Conservation (phyloP, 1,284 basidiomycete species). For the Fistulinella staudtii region DNA sequence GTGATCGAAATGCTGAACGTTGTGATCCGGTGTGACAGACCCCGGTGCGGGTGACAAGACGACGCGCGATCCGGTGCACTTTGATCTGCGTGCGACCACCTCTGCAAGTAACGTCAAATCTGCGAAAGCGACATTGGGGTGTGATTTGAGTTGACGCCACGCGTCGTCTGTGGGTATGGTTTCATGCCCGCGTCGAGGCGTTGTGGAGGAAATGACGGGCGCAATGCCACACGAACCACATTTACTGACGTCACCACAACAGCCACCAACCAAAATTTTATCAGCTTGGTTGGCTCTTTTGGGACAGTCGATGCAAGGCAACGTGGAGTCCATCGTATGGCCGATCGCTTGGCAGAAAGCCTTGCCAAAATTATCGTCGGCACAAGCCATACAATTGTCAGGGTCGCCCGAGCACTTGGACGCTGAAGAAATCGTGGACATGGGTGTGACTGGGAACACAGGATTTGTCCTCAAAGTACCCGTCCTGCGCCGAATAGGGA, state of each 20-base stretch:
- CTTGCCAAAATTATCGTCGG: constrained; percentile 77
- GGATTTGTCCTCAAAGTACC: constrained; percentile 39
- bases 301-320: constrained; percentile 56
- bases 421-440: constrained; percentile 18
- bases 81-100: constrained; percentile 80
- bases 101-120: constrained; percentile 81
- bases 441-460: constrained; percentile 48
- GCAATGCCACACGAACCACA: constrained; percentile 34
- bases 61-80: constrained; percentile 71
- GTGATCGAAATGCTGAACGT: constrained; percentile 16
- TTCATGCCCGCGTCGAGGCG: constrained; percentile 33
- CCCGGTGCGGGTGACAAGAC: constrained; percentile 59
- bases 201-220: constrained; percentile 27
- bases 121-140: constrained; percentile 82
- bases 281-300: constrained; percentile 23
- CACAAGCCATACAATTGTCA: constrained; percentile 73
- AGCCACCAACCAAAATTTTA: constrained; percentile 27
- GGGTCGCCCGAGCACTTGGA: constrained; percentile 54
- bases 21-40: constrained; percentile 44
- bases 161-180: constrained; percentile 80
- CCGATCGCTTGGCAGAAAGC: constrained; percentile 81
- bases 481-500: constrained; percentile 63
- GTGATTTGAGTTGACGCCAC: constrained; percentile 83
- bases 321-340: constrained; percentile 48
- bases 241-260: constrained; percentile 31